Base-by-base conservation (phyloP, 225 moss, liverwort and hornwort species). In the Thuidium tamariscinum region DNA sequence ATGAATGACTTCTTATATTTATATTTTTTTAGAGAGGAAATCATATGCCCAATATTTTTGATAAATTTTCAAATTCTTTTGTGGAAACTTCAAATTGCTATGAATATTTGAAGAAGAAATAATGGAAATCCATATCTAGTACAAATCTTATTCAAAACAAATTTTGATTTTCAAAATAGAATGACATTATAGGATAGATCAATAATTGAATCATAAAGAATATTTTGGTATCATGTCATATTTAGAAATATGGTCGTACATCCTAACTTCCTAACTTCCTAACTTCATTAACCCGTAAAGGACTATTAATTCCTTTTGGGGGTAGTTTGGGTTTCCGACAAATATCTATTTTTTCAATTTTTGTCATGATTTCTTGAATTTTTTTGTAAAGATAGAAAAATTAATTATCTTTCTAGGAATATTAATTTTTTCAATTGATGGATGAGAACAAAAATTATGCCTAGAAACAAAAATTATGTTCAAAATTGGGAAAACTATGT, bases 131-230 rank as follows among this genome's bases (percentile, higher is more conserved):
- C 19, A 73, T 30, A 7, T 32, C 0, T 0, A 73, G 2, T 7
- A 30, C 7, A 30, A 30, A 19, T 48, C 2, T 1, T 73, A 0
- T 30, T 46, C 3, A 4, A 7, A 30, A 10, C 6, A 9, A 17
- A 5, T 10, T 3, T 10, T 2, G 2, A 9, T 5, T 19, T 48
- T 48, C 2, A 30, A 0, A 72, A 46, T 29, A 30, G 11, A 27
- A 29, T 1, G 18, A 4, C 1, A 19, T 18, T 4, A 4, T 32
- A 11, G 4, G 16, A 2, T 30, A 10, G 18, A 72, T 18, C 3
- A 72, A 14, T 25, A 37, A 21, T 69, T 27, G 6, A 15, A 1
- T 15, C 9, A 42, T 9, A 9, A 5, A 8, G 3, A 42, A 26
- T 7, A 8, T 5, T 25, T 7, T 26, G 6, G 3, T 15, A 4